Evolutionary conservation across 352 stramenopile species (phyloP), one percentile per base, ranked within the genome.

Genomic region (Peronospora belbahrii): DNA sequence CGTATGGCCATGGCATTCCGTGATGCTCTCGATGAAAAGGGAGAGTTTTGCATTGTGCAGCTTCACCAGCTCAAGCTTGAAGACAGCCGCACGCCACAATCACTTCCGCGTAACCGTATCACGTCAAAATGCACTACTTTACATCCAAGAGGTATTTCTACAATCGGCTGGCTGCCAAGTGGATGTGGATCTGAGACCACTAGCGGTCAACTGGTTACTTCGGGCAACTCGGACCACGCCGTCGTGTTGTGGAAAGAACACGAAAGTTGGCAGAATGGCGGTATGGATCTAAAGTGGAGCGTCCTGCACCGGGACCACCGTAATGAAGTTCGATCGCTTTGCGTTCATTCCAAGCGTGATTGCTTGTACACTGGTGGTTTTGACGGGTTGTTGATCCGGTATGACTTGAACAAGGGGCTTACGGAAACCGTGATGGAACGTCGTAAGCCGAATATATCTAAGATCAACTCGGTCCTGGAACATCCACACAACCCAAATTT

Each of bases 401-500:
- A 85, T 46, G 82, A 94, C 47, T 25, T 89, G 48, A 57, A 86
- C 20, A 62, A 61, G 38, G 56, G 64, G 6, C 35, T 34, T 19
- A 56, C 65, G 13, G 22, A 67, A 10, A 65, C 56, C 0, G 56
- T 88, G 14, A 67, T 92, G 31, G 76, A 92, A 50, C 74, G 75
- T 14, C 71, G 81, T n/a, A 81, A 84, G 24, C 78, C 77, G 11
- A 70, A 52, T 4, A 90, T 93, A 17, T 82, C 68, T 17, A 88
- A 90, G 62, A 89, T 94, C 57, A 94, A 94, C 51, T 54, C 71
- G 1, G 65, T 94, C 31, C 48, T 89, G 4, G 79, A 90, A 53
- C 77, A 94, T 46, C 82, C 82, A 25, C 73, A 88, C 54, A 89
- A 94, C 54, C 82, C 77, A 20, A 71, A 89, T 45, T 30, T 94